A percentile compares a stretch with the other conserved stretches of the same genome.
These are phyloP conservation scores for Globisporangium irregulare DNA, from an alignment of 352 stramenopile genomes.

Conservation along the genomic window DNA sequence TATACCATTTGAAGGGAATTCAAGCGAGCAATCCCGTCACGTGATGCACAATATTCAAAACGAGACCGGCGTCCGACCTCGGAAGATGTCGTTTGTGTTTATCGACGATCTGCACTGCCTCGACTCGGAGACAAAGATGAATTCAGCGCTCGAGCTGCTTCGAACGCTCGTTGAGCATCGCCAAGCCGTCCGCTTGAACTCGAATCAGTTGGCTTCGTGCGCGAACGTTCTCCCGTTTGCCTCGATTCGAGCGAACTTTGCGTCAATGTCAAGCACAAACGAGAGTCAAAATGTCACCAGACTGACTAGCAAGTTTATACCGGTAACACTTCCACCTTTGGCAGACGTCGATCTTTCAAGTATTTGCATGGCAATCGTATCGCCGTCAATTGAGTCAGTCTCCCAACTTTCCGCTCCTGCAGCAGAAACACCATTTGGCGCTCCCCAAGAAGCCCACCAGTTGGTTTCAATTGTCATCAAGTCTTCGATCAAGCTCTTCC, in stretches of 20 bases:
- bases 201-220: conserved; percentile 28
- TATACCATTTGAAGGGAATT: not conserved
- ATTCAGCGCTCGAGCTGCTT: conserved; percentile 45
- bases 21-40: not conserved
- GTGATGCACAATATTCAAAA: not conserved
- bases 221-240: conserved; percentile 27
- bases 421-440: not conserved
- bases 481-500: conserved; percentile 51
- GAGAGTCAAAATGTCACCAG: conserved; percentile 21
- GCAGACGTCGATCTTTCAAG: conserved; percentile 46
- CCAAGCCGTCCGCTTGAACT: conserved; percentile 34
- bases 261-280: not conserved
- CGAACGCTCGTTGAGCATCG: conserved; percentile 44
- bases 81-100: conserved; percentile 31
- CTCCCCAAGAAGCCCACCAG: conserved; percentile 34
- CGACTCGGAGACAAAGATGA: conserved; percentile 15
- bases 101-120: conserved; percentile 64
- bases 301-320: conserved; percentile 32
- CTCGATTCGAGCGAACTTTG: conserved; percentile 23
- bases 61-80: not conserved
- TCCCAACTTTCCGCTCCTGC: not conserved
- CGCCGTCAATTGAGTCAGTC: not conserved
- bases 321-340: conserved; percentile 26
- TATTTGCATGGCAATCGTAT: conserved; percentile 40
- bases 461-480: conserved; percentile 45